Evolutionary conservation across 2,329 filamentous ascomycete genomes (phyloP).

Genomic region (Trichoderma sp.): DNA sequence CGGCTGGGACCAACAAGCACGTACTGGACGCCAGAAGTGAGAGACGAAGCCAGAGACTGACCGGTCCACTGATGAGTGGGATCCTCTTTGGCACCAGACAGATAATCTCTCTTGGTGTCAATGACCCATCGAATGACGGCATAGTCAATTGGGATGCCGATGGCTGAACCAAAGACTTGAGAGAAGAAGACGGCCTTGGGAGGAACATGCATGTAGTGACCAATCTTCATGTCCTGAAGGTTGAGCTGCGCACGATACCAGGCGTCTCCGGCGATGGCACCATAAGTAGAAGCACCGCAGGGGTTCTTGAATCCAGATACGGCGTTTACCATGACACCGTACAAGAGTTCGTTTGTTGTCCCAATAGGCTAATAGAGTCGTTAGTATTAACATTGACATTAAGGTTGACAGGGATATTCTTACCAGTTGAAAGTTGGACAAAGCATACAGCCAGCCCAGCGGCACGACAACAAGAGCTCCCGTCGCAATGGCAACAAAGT

Average conservation of each 20-base stretch:
- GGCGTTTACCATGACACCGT: constrained; percentile 58
- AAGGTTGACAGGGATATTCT: background rate
- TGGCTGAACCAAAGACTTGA: constrained; percentile 57
- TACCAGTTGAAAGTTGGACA: constrained; percentile 52
- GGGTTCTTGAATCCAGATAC: constrained; percentile 53
- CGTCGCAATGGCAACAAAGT: constrained; percentile 55
- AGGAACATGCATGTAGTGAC: constrained; percentile 62
- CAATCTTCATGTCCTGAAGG: constrained; percentile 63
- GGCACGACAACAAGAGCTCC: constrained; percentile 57
- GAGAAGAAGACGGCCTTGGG: constrained; percentile 60
- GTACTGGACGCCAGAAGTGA: constrained; percentile 59
- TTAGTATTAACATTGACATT: background rate
- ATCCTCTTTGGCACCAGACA: constrained; percentile 50
- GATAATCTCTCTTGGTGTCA: constrained; percentile 54
- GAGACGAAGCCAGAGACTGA: constrained; percentile 48
- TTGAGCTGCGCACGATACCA: constrained; percentile 60
- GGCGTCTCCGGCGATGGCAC: constrained; percentile 58
- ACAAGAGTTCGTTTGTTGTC: constrained; percentile 59
- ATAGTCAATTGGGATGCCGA: constrained; percentile 62
- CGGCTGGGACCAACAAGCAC: constrained; percentile 53
- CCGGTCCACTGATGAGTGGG: constrained; percentile 62
- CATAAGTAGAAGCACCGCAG: constrained; percentile 56
- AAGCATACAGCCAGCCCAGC: constrained; percentile 57
- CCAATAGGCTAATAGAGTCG: constrained; percentile 43
- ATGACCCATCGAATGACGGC: constrained; percentile 60